These are phyloP conservation scores for Decorospora gaudefroyi DNA, from an alignment of 2,329 filamentous ascomycete species.

Conservation along the genomic window DNA sequence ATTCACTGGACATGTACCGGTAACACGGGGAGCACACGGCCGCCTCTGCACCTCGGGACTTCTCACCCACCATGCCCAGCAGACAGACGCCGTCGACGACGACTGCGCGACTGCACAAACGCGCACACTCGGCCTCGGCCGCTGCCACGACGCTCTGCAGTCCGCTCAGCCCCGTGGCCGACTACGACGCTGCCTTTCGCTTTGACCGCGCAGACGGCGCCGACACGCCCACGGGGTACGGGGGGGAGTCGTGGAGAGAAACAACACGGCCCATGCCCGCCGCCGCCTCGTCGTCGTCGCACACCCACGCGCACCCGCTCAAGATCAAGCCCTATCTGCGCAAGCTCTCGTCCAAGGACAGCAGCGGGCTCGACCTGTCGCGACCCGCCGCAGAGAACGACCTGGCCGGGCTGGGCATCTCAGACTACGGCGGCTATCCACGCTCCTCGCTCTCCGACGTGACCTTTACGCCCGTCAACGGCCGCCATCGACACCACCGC, in stretches of 20 bases:
- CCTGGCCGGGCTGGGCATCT: conserved; percentile 59
- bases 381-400: conserved; percentile 61
- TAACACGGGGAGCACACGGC: no score
- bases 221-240: conserved; percentile 42
- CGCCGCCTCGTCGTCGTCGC: no score
- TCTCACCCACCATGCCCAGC: conserved; percentile 15
- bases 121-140: conserved; percentile 48
- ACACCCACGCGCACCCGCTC: conserved; percentile 33
- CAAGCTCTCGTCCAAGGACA: conserved; percentile 57
- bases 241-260: conserved; percentile 43
- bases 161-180: conserved; percentile 40
- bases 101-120: conserved; percentile 50
- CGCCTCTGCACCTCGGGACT: no score
- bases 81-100: conserved; percentile 35
- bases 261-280: conserved; percentile 32
- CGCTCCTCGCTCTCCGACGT: conserved; percentile 53
- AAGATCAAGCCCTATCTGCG: conserved; percentile 62
- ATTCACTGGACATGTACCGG: conserved; percentile 14
- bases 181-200: conserved; percentile 33
- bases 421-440: conserved; percentile 50
- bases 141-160: conserved; percentile 42
- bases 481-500: conserved; percentile 52
- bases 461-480: conserved; percentile 48
- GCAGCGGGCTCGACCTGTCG: conserved; percentile 59
- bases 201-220: conserved; percentile 44